Base-by-base conservation (phyloP, 352 stramenopile species). In the Globisporangium viniferum region DNA sequence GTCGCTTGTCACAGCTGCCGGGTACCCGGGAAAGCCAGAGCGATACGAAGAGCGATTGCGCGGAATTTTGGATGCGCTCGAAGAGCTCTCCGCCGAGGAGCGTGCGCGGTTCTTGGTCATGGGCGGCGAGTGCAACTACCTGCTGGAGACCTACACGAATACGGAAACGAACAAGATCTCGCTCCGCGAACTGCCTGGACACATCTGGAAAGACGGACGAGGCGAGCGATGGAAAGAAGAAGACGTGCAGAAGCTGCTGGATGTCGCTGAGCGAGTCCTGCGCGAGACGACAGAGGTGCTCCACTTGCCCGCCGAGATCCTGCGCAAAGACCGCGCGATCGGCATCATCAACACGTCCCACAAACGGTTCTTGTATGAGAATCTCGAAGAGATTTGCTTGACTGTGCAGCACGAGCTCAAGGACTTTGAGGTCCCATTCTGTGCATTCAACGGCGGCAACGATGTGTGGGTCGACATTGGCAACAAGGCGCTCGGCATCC, bases 41-140 rank as follows among this genome's bases (percentile, higher is more conserved):
- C 70, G 79, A 6, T 96, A 94, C 66, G 88, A 96, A 67, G 69
- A 88, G 70, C 86, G 88, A 22, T 72, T 96, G 5, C 77, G 82
- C 4, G 88, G 88, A 10, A 92, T 94, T 35, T 72, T 94, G 22
- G 84, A 93, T n/a, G 82, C 79, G 7, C 72, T 94, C 0, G 73
- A 76, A 29, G 55, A 64, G 5, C 72, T 90, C n/a, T 80, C 73
- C 0, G 74, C 76, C 6, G 81, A 89, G 35, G 77, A 92, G 66
- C 83, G 85, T 44, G 81, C 84, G 46, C 79, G 84, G 6, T 94
- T 94, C 68, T 64, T 94, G 2, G 91, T 99, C 62, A 98, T 99
- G 90, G 97, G 97, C 57, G 97, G 97, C 29, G 97, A 99, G 77
- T 98, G 94, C 78, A 99, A 99, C 72, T 99, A 98, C 72, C 78